Evolutionary conservation across 805 yeast species (phyloP), one percentile per base, ranked within the genome.

Genomic region (Lachancea sp.): DNA sequence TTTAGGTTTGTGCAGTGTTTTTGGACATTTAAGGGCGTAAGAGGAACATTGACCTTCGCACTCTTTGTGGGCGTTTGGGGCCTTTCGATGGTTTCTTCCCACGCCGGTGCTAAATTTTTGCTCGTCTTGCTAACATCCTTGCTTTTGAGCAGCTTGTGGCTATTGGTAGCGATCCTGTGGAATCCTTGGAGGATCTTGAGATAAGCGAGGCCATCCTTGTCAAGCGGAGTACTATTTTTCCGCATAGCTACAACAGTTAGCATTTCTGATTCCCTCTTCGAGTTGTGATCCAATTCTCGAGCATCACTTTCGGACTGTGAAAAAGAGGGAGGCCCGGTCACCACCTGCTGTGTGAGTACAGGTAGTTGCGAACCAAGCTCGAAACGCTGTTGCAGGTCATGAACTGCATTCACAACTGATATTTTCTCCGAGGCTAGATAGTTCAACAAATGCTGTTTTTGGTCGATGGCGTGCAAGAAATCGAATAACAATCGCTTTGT

Each of bases 401-500:
- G 39, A 31, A 52, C 40, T 6, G 52, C 45, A 16, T 46, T 46
- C 11, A 54, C 41, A 11, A 54, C 28, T 4, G 54, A 47, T 5
- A 51, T 36, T 2, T 44, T 42, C 11, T 47, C 34, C 5, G 45
- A 38, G 18, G 34, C 34, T 7, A 45, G 41, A 33, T 38, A 31
- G 12, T 31, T 34, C 40, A 45, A 32, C 3, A 48, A 28, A 8
- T 35, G 31, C 34, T 47, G 42, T 31, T 46, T 47, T 16, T 45
- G 38, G 25, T 54, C 46, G 21, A 54, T 31, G 20, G 50, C 36
- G 36, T 53, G 46, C 24, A 55, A 47, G 4, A 48, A 50, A 35
- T 51, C 53, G 28, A 48, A 46, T 12, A 52, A 39, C 20, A 53
- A 40, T 21, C 48, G 45, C 22, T 42, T 46, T 11, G 52, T 50